Percentiles rank a stretch among this genome's conserved stretches.
These are phyloP conservation scores for Ceratopteris richardii DNA, from an alignment of 75 land plant species.

Conservation along the genomic window DNA sequence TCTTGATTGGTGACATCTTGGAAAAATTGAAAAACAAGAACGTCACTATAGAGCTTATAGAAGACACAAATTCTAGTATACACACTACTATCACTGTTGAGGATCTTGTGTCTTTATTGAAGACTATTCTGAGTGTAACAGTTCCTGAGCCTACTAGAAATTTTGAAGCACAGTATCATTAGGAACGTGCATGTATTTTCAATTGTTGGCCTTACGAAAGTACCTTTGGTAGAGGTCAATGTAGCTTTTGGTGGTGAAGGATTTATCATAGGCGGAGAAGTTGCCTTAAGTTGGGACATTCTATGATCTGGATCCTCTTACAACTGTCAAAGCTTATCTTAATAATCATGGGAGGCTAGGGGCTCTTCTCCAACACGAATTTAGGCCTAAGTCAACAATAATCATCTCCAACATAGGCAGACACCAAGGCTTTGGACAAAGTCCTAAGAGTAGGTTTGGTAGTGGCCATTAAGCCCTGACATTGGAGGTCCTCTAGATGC, in stretches of 20 bases:
- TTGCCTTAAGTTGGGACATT: conserved; percentile 78
- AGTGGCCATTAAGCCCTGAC: conserved; percentile 85
- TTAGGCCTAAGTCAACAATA: conserved; percentile 64
- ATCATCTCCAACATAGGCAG: conserved; percentile 73
- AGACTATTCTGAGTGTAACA: conserved; percentile 23
- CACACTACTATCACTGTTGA: conserved; percentile 25
- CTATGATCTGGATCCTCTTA: conserved; percentile 52
- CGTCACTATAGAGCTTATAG: conserved; percentile 38
- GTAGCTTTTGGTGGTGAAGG: conserved; percentile 50
- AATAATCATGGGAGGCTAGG: conserved; percentile 86
- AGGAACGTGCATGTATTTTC: conserved; percentile 18
- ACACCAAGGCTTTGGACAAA: conserved; percentile 81
- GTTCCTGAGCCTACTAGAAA: conserved; percentile 35
- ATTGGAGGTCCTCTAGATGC: no score
- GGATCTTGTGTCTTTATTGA: conserved; percentile 26
- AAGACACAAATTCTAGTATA: conserved; percentile 40
- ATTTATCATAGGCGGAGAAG: conserved; percentile 69
- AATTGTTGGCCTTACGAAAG: conserved; percentile 17
- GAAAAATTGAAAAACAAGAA: conserved; percentile 39
- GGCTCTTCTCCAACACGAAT: conserved; percentile 80
- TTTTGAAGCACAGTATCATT: conserved; percentile 14
- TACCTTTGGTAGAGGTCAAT: conserved; percentile 22
- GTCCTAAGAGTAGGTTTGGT: conserved; percentile 75
- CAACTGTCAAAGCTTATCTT: conserved; percentile 65
- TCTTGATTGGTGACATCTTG: conserved; percentile 22